Evolutionary conservation across 2,329 filamentous ascomycete species (phyloP).

Genomic region (Colletotrichum echinochloae): DNA sequence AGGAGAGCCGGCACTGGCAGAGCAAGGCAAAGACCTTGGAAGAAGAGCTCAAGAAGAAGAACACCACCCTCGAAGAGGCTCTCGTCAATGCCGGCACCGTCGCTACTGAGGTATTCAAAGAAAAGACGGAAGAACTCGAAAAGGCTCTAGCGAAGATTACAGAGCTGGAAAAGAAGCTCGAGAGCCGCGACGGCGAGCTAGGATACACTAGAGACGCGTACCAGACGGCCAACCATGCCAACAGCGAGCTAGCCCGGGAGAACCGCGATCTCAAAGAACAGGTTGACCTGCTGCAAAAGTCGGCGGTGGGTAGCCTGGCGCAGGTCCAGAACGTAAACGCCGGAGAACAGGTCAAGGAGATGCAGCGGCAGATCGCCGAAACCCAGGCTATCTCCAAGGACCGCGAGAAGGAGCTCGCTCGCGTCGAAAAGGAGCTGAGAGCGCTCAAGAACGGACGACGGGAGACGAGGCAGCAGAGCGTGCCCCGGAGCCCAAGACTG

Average conservation of each 20-base stretch:
- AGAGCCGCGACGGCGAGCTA: constrained; percentile 57
- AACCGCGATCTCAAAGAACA: constrained; percentile 59
- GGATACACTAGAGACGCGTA: constrained; percentile 71
- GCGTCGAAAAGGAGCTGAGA: constrained; percentile 61
- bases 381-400: constrained; percentile 59
- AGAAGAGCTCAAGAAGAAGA: constrained; percentile 52
- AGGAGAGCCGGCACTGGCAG: constrained; percentile 52
- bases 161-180: constrained; percentile 53
- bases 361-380: constrained; percentile 55
- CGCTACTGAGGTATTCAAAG: constrained; percentile 47
- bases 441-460: constrained; percentile 62
- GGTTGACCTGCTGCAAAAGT: constrained; percentile 55
- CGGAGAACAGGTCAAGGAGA: constrained; percentile 49
- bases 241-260: constrained; percentile 58
- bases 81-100: constrained; percentile 44
- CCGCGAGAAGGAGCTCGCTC: constrained; percentile 63
- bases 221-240: constrained; percentile 66
- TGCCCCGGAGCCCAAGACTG: constrained; percentile 68
- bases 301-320: constrained; percentile 59
- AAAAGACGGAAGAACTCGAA: constrained; percentile 56
- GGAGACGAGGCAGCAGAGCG: constrained; percentile 67
- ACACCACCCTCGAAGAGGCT: constrained; percentile 50
- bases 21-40: constrained; percentile 54
- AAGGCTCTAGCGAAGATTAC: constrained; percentile 54
- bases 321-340: constrained; percentile 61